A percentile compares a stretch with the other conserved stretches of the same genome.
Evolutionary conservation across 2,329 filamentous ascomycete species (phyloP).

Genomic region (Phialemoniopsis sp.): DNA sequence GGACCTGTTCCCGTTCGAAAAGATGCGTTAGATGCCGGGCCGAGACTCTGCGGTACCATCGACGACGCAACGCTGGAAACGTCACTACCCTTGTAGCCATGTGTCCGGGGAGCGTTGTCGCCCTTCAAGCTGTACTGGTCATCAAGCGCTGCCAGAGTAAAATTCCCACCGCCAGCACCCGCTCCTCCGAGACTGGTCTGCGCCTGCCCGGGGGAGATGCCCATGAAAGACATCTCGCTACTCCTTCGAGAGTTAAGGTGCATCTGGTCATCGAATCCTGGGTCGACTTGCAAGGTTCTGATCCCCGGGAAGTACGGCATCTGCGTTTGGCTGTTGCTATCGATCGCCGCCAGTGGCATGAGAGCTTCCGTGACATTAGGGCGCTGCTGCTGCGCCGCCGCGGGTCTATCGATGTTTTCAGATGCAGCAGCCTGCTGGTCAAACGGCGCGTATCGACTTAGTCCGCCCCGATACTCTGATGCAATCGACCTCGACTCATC

Average conservation of each 20-base stretch:
- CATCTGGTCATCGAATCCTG: slow-evolving; percentile 3
- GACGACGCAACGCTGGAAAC: slow-evolving; percentile 33
- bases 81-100: slow-evolving; percentile 27
- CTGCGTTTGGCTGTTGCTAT: background rate
- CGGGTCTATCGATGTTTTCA: background rate
- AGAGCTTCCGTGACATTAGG: no score
- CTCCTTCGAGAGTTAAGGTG: slow-evolving; percentile 19
- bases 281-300: slow-evolving; percentile 1
- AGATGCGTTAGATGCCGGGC: slow-evolving; percentile 20
- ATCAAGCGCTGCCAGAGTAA: slow-evolving; percentile 6
- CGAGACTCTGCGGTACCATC: slow-evolving; percentile 25
- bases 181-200: background rate
- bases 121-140: slow-evolving; percentile 18
- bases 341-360: background rate
- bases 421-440: slow-evolving; percentile 26
- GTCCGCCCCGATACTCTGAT: slow-evolving; percentile 80
- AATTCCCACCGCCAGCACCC: background rate
- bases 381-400: slow-evolving; percentile 17
- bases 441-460: slow-evolving; percentile 64
- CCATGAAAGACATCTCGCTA: slow-evolving; percentile 18
- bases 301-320: background rate
- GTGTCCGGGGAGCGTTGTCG: slow-evolving; percentile 13
- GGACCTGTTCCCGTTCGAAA: slow-evolving; percentile 14
- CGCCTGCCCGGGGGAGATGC: background rate
- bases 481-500: slow-evolving; percentile 90